Percentiles rank a stretch among this genome's conserved stretches.
Evolutionary conservation across 2,329 filamentous ascomycete genomes (phyloP).

Genomic region (Fusarium tjaetaba): DNA sequence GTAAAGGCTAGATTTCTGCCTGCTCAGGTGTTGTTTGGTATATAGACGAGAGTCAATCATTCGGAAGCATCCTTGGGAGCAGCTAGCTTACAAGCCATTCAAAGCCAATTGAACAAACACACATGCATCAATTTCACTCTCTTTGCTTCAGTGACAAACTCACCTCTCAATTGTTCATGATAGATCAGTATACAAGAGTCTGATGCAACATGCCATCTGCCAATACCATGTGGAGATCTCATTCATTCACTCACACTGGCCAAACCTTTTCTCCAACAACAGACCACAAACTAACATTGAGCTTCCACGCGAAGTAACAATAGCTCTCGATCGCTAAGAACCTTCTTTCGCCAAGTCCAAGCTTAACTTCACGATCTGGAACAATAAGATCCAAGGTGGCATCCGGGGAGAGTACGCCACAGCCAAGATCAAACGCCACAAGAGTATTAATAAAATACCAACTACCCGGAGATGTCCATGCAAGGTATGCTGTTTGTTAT

Average conservation of each 20-base stretch:
- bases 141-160: too few species aligned
- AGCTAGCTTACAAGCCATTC: not conserved
- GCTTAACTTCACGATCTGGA: not conserved
- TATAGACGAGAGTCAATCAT: not conserved
- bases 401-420: not conserved
- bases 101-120: not conserved
- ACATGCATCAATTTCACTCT: not conserved
- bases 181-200: not conserved
- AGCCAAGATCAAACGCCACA: not conserved
- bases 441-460: not conserved
- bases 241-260: not conserved
- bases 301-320: not conserved
- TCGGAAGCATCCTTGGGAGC: not conserved
- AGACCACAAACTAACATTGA: not conserved
- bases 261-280: not conserved
- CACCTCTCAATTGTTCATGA: not conserved
- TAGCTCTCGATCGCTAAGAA: not conserved
- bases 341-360: not conserved
- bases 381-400: not conserved
- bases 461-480: not conserved
- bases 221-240: not conserved
- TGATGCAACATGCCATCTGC: not conserved
- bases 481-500: not conserved
- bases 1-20: not conserved
- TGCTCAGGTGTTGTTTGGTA: not conserved